These are phyloP conservation scores for Nadsonia starkeyi-henricii DNA, from an alignment of 1,139 yeast species.

Conservation along the genomic window DNA sequence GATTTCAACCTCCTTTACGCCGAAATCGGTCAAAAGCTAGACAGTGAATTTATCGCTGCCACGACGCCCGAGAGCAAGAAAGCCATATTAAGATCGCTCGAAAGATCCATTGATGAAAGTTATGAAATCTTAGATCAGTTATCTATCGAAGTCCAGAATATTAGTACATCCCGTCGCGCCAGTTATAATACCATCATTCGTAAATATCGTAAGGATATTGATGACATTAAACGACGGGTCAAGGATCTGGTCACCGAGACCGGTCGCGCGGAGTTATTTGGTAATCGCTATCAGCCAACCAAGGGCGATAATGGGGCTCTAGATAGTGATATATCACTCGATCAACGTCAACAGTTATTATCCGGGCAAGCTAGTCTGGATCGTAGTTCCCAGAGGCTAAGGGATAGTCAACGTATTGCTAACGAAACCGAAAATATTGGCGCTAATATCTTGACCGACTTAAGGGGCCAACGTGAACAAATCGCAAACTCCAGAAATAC, in stretches of 20 bases:
- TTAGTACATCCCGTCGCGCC: constrained; percentile 59
- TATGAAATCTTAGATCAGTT: constrained; percentile 66
- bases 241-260: constrained; percentile 31
- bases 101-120: constrained; percentile 62
- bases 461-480: constrained; percentile 90
- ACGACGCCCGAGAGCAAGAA: constrained; percentile 13
- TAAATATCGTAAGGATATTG: constrained; percentile 49
- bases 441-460: constrained; percentile 75
- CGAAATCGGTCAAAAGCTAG: constrained; percentile 54
- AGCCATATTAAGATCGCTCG: constrained; percentile 34
- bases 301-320: constrained; percentile 13
- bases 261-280: constrained; percentile 56
- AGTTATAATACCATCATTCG: constrained; percentile 59
- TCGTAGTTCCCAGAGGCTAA: constrained; percentile 66
- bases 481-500: constrained; percentile 73
- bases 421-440: constrained; percentile 88
- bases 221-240: constrained; percentile 39
- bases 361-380: constrained; percentile 72
- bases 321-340: constrained; percentile 35
- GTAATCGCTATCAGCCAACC: constrained; percentile 30
- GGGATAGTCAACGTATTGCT: constrained; percentile 83
- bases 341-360: constrained; percentile 72
- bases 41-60: constrained; percentile 22
- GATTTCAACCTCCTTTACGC: constrained; percentile 61
- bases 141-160: constrained; percentile 65